Conservation (phyloP, 345 rosid species). For the Aquilaria sinensis region DNA sequence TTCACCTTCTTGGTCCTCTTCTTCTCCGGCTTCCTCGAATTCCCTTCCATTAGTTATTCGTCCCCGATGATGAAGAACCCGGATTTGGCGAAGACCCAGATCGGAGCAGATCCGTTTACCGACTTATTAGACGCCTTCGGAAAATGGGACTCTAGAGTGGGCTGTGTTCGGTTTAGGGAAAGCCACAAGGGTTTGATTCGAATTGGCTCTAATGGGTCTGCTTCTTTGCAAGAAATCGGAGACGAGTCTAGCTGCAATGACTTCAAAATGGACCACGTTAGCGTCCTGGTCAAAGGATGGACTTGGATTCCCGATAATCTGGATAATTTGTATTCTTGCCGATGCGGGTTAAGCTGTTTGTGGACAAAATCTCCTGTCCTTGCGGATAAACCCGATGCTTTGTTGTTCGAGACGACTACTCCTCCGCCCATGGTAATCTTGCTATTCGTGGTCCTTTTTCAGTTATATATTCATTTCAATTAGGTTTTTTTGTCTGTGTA, state of each 20-base stretch:
- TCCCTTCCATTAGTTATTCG: conserved; percentile 51
- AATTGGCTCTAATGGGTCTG: conserved; percentile 34
- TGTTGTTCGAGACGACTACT: conserved; percentile 71
- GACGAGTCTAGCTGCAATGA: conserved; percentile 38
- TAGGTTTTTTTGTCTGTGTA: neutral
- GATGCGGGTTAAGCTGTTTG: conserved; percentile 83
- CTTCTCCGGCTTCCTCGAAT: conserved; percentile 69
- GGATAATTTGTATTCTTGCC: conserved; percentile 78
- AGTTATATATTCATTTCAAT: neutral
- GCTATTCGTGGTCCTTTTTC: neutral
- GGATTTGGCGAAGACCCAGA: neutral
- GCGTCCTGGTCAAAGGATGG: conserved; percentile 87
- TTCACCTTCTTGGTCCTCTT: conserved; percentile 60
- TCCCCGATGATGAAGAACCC: conserved; percentile 10
- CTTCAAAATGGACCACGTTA: conserved; percentile 58
- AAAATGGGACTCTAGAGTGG: conserved; percentile 80
- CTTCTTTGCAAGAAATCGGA: conserved; percentile 44
- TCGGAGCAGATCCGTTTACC: conserved; percentile 45
- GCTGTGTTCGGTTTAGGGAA: conserved; percentile 63
- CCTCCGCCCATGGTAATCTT: conserved; percentile 64
- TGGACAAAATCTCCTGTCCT: conserved; percentile 96
- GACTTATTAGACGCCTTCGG: conserved; percentile 45
- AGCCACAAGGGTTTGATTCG: conserved; percentile 26
- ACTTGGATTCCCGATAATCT: conserved; percentile 97
- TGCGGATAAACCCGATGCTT: conserved; percentile 80